Evolutionary conservation across 2,329 filamentous ascomycete species (phyloP).

Genomic region (Endocalyx cinctus): DNA sequence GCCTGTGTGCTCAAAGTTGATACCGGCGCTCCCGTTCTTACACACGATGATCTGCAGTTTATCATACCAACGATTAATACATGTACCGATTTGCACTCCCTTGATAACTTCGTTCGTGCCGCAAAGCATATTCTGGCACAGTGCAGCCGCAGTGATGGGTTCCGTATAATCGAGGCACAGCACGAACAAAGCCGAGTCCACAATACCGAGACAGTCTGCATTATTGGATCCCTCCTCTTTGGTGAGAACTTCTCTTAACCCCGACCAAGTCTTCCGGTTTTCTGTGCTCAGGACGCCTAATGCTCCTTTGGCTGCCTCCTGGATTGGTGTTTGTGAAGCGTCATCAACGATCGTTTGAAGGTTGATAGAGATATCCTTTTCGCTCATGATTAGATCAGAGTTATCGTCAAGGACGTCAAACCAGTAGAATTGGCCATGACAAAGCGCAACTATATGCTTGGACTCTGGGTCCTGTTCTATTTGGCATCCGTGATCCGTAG

Average conservation of each 20-base stretch:
- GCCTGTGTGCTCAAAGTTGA: slow-evolving; percentile 98
- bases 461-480: slow-evolving; percentile 93
- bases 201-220: slow-evolving; percentile 89
- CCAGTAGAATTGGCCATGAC: slow-evolving; percentile 97
- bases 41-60: slow-evolving; percentile 99
- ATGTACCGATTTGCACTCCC: slow-evolving; percentile 94
- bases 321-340: slow-evolving; percentile 81
- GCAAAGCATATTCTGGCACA: slow-evolving; percentile 99
- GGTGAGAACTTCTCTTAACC: slow-evolving; percentile 80
- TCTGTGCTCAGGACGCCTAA: slow-evolving; percentile 92
- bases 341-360: slow-evolving; percentile 90
- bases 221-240: slow-evolving; percentile 88
- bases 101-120: slow-evolving; percentile 87
- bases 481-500: slow-evolving; percentile 89
- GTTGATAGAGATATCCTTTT: slow-evolving; percentile 88
- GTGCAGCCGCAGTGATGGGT: slow-evolving; percentile 69
- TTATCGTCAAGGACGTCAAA: slow-evolving; percentile 96
- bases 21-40: slow-evolving; percentile 95
- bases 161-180: slow-evolving; percentile 92
- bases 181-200: slow-evolving; percentile 89
- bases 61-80: slow-evolving; percentile 98
- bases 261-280: slow-evolving; percentile 94
- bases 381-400: slow-evolving; percentile 93
- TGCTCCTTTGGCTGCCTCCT: slow-evolving; percentile 92
- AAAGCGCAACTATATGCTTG: slow-evolving; percentile 89